phyloP scores from a whole-genome alignment of 176 grass and related monocot species.

The Oryza brachyantha region DNA sequence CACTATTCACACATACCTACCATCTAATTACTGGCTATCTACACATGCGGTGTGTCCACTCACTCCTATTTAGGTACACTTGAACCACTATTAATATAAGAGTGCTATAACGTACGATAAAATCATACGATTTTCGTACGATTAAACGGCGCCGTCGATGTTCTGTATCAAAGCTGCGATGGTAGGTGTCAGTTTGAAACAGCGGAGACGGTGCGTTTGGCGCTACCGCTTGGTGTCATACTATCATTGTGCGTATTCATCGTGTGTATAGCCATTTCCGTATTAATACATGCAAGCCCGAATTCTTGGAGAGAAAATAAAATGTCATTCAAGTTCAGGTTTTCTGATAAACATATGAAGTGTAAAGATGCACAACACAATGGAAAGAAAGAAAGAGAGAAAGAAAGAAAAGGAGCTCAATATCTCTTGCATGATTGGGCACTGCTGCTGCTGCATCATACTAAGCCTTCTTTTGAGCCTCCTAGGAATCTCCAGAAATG shows the following conservation, averaged over 20 bases:
- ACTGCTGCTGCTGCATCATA: conserved; percentile 36
- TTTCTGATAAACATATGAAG: not conserved
- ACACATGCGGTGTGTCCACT: too few relatives aligned
- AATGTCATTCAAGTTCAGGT: not conserved
- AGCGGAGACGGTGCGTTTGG: too few relatives aligned
- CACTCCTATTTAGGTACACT: not conserved
- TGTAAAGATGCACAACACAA: not conserved
- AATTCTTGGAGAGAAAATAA: not conserved
- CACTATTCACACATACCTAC: conserved; percentile 1
- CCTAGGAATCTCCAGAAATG: conserved; percentile 63
- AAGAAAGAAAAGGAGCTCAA: not conserved
- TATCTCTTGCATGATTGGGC: conserved; percentile 31
- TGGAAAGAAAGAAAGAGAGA: not conserved
- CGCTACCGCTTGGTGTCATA: too few relatives aligned
- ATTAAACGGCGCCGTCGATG: too few relatives aligned
- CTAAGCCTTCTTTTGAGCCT: conserved; percentile 36
- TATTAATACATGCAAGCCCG: not conserved
- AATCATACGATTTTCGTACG: too few relatives aligned
- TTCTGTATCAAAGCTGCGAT: too few relatives aligned
- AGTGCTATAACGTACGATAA: too few relatives aligned
- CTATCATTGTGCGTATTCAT: too few relatives aligned
- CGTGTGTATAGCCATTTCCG: too few relatives aligned
- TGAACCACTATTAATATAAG: not conserved
- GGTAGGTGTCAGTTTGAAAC: too few relatives aligned
- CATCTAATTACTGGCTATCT: not conserved